These are phyloP conservation scores for Coprinellus micaceus DNA, from an alignment of 768 basidiomycete species.

Conservation along the genomic window DNA sequence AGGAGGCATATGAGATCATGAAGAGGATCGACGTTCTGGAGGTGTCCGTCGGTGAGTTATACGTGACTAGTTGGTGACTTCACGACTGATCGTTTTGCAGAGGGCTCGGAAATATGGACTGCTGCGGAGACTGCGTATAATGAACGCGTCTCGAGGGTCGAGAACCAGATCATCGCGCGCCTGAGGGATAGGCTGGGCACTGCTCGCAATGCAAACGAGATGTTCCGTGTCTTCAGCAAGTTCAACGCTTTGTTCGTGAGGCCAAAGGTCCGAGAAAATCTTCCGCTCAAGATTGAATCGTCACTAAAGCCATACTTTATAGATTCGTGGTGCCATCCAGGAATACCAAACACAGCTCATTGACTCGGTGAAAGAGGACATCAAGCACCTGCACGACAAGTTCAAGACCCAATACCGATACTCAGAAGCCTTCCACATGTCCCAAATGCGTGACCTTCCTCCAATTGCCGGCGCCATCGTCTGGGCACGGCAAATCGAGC, in stretches of 20 bases:
- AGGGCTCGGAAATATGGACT: constrained; percentile 97
- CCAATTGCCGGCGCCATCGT: constrained; percentile 98
- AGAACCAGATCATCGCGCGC: constrained; percentile 96
- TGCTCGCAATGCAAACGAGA: constrained; percentile 96
- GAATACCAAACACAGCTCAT: constrained; percentile 99
- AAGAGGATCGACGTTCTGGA: constrained; percentile 96
- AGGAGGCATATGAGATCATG: constrained; percentile 94
- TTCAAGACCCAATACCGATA: constrained; percentile 96
- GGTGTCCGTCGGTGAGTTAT: constrained; percentile 70
- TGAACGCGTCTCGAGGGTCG: constrained; percentile 93
- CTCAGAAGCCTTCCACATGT: constrained; percentile 97
- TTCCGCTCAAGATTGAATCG: background rate
- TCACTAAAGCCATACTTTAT: background rate
- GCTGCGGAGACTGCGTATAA: constrained; percentile 97
- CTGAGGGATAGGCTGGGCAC: constrained; percentile 90
- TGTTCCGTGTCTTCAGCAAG: constrained; percentile 98
- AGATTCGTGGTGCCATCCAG: constrained; percentile 98
- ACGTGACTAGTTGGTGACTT: background rate
- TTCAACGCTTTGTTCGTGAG: constrained; percentile 74
- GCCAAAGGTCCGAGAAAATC: constrained; percentile 11
- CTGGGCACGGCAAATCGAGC: constrained; percentile 98
- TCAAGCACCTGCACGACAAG: constrained; percentile 93
- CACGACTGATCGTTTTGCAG: constrained; percentile 33
- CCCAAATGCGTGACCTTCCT: constrained; percentile 96
- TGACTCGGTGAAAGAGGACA: constrained; percentile 98